Evolutionary conservation across 176 grass and related monocot species (phyloP), one percentile per base, ranked within the genome.

Genomic region (Musa schizocarpa): DNA sequence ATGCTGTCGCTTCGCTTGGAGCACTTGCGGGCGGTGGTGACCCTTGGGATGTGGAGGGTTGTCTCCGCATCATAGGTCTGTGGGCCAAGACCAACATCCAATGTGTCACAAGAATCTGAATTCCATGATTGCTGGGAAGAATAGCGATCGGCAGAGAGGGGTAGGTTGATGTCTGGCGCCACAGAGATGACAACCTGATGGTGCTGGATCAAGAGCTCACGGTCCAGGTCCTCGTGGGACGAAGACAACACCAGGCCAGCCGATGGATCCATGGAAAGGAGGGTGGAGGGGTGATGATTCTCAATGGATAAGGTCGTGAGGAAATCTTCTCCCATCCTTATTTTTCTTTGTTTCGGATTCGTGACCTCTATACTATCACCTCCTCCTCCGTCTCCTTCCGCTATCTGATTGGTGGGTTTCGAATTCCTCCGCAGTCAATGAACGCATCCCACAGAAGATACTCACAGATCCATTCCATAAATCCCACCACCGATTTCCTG

Each of bases 81-180:
- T 11, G 86, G 82, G 0, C 86, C 90, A n/a, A 94, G 86, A 76
- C 90, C 43, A 21, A 87, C 95, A 34, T 84, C 86, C 17, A 99
- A 78, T 73, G 94, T 90, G 80, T 94, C 95, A 27, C 84, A 80
- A 67, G 82, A 56, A 20, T 98, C 90, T 9, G 88, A 83, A 72
- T 83, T 85, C 80, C 90, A 80, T 8, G 69, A 73, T 24, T 73
- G 78, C 11, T 50, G 78, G 21, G 68, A 58, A 53, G 78, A 48
- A 2, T 56, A 71, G 43, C 57, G 57, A 17, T 73, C 78, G 1
- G 68, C 56, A 11, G 68, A 83, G 50, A 83, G 93, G 6, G 95
- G 95, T 76, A 89, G 95, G 81, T 99, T 99, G 82, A 99, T 99
- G 90, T 99, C 95, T 1, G 90, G 95, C n/a, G 76, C 83, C 13